A percentile compares a stretch with the other conserved stretches of the same genome.
phyloP scores from a whole-genome alignment of 371 early-diverging fungal genomes.

The Rhizopus sp. region DNA sequence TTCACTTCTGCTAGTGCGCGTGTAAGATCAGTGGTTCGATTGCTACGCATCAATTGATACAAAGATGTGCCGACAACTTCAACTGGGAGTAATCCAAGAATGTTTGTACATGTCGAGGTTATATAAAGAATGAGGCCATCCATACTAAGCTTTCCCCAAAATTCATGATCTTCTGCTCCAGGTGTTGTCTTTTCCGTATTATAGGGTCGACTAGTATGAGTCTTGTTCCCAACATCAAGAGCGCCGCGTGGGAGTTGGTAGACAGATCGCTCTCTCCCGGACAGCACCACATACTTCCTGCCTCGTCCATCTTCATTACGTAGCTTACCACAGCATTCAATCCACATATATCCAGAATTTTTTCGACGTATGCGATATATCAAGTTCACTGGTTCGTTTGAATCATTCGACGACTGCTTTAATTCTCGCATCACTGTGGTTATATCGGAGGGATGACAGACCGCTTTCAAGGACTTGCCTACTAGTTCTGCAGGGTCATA shows the following conservation, averaged over 20 bases:
- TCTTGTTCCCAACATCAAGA: slow-evolving; percentile 20
- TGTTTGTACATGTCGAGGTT: slow-evolving; percentile 40
- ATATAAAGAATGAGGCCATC: slow-evolving; percentile 63
- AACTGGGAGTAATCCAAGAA: slow-evolving; percentile 46
- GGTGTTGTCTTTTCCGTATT: neutral
- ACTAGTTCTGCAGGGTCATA: slow-evolving; percentile 55
- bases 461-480: slow-evolving; percentile 54
- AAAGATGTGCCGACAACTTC: slow-evolving; percentile 56
- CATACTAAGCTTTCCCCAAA: slow-evolving; percentile 65
- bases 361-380: slow-evolving; percentile 61
- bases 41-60: slow-evolving; percentile 57
- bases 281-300: slow-evolving; percentile 64
- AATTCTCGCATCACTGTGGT: slow-evolving; percentile 65
- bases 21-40: slow-evolving; percentile 52
- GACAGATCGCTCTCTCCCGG: slow-evolving; percentile 54
- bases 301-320: slow-evolving; percentile 59
- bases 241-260: slow-evolving; percentile 33
- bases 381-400: slow-evolving; percentile 48
- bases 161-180: slow-evolving; percentile 46
- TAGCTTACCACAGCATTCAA: slow-evolving; percentile 61
- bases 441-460: slow-evolving; percentile 67
- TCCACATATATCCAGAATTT: slow-evolving; percentile 58
- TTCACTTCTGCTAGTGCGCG: slow-evolving; percentile 51
- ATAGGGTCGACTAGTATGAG: slow-evolving; percentile 3
- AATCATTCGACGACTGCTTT: slow-evolving; percentile 40